A percentile compares a stretch with the other conserved stretches of the same genome.
phyloP scores from a whole-genome alignment of 75 land plant genomes.

The Pseudotsuga menziesii region DNA sequence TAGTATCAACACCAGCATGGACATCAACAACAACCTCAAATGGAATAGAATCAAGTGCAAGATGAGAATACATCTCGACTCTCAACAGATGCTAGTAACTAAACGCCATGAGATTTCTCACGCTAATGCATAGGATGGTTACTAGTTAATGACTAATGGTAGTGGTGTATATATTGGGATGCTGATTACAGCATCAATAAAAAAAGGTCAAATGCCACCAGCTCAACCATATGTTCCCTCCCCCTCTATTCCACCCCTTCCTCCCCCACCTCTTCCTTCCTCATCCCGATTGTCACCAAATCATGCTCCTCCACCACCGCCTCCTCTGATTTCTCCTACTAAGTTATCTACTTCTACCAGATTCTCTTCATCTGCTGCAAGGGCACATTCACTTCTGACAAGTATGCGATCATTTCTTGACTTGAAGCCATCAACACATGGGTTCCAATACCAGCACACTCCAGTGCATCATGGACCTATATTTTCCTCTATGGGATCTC shows the following conservation, averaged over 20 bases:
- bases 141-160: neutral
- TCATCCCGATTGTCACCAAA: conserved; percentile 2
- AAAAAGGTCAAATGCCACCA: neutral
- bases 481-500: neutral
- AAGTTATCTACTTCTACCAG: conserved; percentile 10
- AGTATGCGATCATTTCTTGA: conserved; percentile 13
- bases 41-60: neutral
- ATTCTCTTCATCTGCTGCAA: neutral
- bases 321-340: conserved; percentile 11
- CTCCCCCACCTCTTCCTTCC: conserved; percentile 26
- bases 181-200: neutral
- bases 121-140: neutral
- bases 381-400: conserved; percentile 6
- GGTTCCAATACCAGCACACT: conserved; percentile 2
- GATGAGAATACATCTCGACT: neutral
- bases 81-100: neutral
- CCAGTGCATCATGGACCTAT: neutral
- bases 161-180: neutral
- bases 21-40: neutral
- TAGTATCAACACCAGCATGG: neutral
- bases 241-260: conserved; percentile 33
- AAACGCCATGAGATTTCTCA: neutral
- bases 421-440: conserved; percentile 2
- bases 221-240: neutral
- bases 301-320: conserved; percentile 8